Evolutionary conservation across 129 eudicot genomes (phyloP).

Genomic region (Artemisia argyi): DNA sequence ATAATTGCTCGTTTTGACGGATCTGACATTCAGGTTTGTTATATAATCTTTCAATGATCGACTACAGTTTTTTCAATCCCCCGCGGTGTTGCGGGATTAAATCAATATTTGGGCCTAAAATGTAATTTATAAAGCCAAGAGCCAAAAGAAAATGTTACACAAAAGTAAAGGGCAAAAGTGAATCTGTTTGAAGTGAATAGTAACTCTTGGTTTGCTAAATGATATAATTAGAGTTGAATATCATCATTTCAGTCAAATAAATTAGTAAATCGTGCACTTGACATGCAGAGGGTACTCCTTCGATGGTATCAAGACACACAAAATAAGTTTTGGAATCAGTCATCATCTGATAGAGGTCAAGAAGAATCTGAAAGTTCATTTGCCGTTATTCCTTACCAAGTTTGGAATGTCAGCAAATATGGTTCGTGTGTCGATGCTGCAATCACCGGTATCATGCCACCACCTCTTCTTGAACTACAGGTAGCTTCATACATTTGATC

Average conservation of each 20-base stretch:
- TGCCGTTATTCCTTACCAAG: constrained; percentile 77
- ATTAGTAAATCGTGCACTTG: constrained; percentile 14
- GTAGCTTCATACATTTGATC: constrained; percentile 31
- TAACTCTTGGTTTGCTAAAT: background rate
- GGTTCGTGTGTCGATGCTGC: constrained; percentile 94
- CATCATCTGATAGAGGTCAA: constrained; percentile 29
- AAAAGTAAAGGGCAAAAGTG: too few relatives aligned
- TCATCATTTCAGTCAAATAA: constrained; percentile 14
- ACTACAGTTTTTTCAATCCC: background rate
- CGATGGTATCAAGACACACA: constrained; percentile 66
- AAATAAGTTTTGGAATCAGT: constrained; percentile 59
- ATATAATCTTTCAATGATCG: background rate
- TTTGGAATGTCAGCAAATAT: constrained; percentile 93
- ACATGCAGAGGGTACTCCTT: constrained; percentile 73
- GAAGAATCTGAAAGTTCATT: constrained; percentile 50
- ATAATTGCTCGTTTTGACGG: constrained; percentile 97
- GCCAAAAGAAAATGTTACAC: too few relatives aligned
- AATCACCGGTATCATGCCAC: constrained; percentile 94
- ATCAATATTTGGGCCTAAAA: too few relatives aligned
- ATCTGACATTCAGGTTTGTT: constrained; percentile 79
- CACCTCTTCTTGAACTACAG: constrained; percentile 90
- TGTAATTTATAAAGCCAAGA: too few relatives aligned
- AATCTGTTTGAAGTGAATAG: background rate
- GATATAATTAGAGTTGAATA: constrained; percentile 13
- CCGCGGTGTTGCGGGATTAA: too few relatives aligned